Evolutionary conservation across 2,329 filamentous ascomycete species (phyloP), one percentile per base, ranked within the genome.

Genomic region (Akanthomyces muscarius): DNA sequence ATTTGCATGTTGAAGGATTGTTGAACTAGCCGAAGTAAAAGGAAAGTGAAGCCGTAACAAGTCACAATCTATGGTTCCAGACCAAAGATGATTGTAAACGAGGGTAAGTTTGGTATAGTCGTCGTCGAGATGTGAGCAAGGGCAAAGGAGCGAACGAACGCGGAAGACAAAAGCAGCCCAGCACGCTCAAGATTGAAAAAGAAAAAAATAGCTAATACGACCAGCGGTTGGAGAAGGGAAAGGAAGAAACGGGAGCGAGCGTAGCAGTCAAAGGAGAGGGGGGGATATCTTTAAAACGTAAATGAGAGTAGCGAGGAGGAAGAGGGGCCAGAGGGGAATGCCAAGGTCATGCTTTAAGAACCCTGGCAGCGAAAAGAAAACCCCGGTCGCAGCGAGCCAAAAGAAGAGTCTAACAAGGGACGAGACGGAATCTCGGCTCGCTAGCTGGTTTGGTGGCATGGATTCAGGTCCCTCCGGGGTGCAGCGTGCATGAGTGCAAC

Each of bases 131-230:
- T 55, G 61, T 62, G 62, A 63, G 61, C 36, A 50, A 59, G 79
- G 75, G 64, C 72, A 74, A 75, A 75, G 71, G 77, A 80, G 79
- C 76, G 79, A 81, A 81, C 78, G 78, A 77, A 72, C 74, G 73
- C 69, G 71, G 71, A 67, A 75, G 69, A 73, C 72, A 74, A 75
- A 73, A 73, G 71, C 61, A 58, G 53, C 61, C 61, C 36, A 56
- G 61, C 61, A 63, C 61, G 61, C 53, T 63, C 61, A 71, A 70
- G 71, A 72, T 72, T 65, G 67, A 63, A 59, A 69, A 64, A 21
- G 69, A 66, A 72, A 65, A 63, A 67, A 61, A 59, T 69, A 64
- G 28, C 11, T 69, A 66, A 70, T 68, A 69, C 62, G 64, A 67
- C 71, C 64, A 68, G 68, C 68, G 71, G 71, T 70, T 72, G 65